Evolutionary conservation across 441 rosid genomes (phyloP), one percentile per base, ranked within the genome.

Genomic region (Rhodomyrtus psidioides): DNA sequence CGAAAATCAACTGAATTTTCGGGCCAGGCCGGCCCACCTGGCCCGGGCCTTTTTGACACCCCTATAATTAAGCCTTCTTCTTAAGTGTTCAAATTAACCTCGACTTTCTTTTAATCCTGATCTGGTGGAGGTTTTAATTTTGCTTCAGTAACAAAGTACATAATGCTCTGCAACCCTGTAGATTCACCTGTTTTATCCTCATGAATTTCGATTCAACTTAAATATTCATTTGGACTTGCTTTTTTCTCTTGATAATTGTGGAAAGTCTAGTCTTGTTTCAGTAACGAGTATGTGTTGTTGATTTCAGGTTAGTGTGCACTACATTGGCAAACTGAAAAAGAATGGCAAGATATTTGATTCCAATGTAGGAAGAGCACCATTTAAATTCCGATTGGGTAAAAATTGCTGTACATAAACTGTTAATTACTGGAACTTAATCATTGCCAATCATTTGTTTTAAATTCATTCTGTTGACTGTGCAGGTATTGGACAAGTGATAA

Each of bases 401-500:
- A 26, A 60, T 42, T 14, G 30, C 82, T 53, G 55, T 83, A 81
- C 60, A 9, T 75, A 70, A 54, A 27, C 21, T 62, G 27, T 56
- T 58, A 27, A 53, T 85, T 85, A 9, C 51, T 70, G 79, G 79
- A 70, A 39, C 79, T 39, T 39, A 70, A 70, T 70, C 79, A 28
- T 30, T 56, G 53, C 19, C 76, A 57, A 56, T 46, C 12, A 39
- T 59, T 81, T 42, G 42, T 49, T 30, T 53, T 51, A 12, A 34
- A 27, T 70, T 59, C 51, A 82, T 84, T 60, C 53, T 53, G 84
- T 84, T 84, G 83, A 46, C 91, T 51, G 70, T 88, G 85, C 91
- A 97, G 99, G 99, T 84, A 87, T 95, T 4, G 99, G 99, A 54
- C 90, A 94, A 89, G 99, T 97, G 86, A 97, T 97, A 79, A 94